Evolutionary conservation across 106 monocot genomes (phyloP).

Genomic region (Chionographis japonica): DNA sequence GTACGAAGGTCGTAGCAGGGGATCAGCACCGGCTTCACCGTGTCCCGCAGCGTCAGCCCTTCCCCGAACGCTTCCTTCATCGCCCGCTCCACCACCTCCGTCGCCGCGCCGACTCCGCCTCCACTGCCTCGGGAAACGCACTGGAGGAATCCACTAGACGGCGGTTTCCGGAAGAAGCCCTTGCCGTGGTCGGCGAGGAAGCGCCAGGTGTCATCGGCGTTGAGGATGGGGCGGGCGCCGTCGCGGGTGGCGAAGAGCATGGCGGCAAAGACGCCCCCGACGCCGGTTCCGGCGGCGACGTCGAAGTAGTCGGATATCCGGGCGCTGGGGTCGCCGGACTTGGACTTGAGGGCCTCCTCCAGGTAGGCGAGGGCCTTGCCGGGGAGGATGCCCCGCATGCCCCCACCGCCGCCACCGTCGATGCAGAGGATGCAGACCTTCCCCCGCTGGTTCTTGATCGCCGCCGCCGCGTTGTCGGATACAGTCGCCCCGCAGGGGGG

Average conservation of each 20-base stretch:
- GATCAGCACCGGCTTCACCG: constrained; percentile 52
- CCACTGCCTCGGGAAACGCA: constrained; percentile 9
- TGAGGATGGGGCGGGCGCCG: constrained; percentile 21
- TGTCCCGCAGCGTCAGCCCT: constrained; percentile 33
- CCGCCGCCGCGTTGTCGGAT: neutral
- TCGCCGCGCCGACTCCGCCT: constrained; percentile 1
- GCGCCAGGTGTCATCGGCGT: constrained; percentile 52
- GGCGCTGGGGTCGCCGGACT: constrained; percentile 50
- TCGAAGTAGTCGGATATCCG: constrained; percentile 62
- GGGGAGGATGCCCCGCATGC: constrained; percentile 51
- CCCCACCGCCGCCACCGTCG: constrained; percentile 60
- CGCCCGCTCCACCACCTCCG: constrained; percentile 26
- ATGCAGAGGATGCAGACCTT: constrained; percentile 67
- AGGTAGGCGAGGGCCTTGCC: constrained; percentile 51
- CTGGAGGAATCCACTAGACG: constrained; percentile 1
- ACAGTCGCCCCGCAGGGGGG: neutral
- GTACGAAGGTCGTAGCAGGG: constrained; percentile 61
- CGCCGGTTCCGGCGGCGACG: constrained; percentile 61
- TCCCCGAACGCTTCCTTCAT: constrained; percentile 40
- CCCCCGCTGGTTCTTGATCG: constrained; percentile 43
- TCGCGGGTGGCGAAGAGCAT: constrained; percentile 53
- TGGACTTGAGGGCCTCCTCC: constrained; percentile 32
- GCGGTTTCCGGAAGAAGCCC: constrained; percentile 18
- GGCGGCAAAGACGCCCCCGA: constrained; percentile 60
- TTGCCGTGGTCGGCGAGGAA: constrained; percentile 43